Conservation (phyloP, 768 basidiomycete species). For the Daedaleopsis nitida region DNA sequence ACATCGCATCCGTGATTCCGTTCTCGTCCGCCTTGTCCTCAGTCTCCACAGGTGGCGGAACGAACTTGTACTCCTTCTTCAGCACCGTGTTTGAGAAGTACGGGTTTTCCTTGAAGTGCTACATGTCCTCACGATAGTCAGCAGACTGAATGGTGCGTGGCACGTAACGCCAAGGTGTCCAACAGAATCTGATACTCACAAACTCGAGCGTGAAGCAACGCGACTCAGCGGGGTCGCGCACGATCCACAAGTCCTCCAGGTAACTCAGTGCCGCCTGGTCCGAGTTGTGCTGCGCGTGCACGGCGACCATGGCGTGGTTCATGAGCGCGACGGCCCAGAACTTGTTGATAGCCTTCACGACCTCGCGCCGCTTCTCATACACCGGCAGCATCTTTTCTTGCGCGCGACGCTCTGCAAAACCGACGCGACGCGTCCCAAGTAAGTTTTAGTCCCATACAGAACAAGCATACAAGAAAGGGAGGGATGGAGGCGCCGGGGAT, state of each 20-base stretch:
- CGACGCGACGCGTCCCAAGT: conserved; percentile 5
- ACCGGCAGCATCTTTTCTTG: conserved; percentile 58
- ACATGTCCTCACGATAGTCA: conserved; percentile 5
- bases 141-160: not conserved
- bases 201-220: conserved; percentile 87
- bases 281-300: conserved; percentile 68
- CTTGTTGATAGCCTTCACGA: conserved; percentile 66
- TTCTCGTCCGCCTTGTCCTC: conserved; percentile 66
- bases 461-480: not conserved
- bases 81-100: conserved; percentile 76
- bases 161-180: not conserved
- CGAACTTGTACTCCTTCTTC: conserved; percentile 82
- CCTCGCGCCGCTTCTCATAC: conserved; percentile 70
- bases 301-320: conserved; percentile 64
- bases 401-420: conserved; percentile 60
- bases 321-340: conserved; percentile 89
- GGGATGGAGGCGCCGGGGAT: conserved; percentile 2
- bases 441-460: not conserved
- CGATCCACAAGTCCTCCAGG: conserved; percentile 85
- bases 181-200: conserved; percentile 51
- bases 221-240: conserved; percentile 70
- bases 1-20: conserved; percentile 76
- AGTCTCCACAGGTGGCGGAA: conserved; percentile 52
- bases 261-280: conserved; percentile 84
- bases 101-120: conserved; percentile 88